Evolutionary conservation across 1,284 basidiomycete genomes (phyloP), one percentile per base, ranked within the genome.

Genomic region (Xerocomus minutiporus): DNA sequence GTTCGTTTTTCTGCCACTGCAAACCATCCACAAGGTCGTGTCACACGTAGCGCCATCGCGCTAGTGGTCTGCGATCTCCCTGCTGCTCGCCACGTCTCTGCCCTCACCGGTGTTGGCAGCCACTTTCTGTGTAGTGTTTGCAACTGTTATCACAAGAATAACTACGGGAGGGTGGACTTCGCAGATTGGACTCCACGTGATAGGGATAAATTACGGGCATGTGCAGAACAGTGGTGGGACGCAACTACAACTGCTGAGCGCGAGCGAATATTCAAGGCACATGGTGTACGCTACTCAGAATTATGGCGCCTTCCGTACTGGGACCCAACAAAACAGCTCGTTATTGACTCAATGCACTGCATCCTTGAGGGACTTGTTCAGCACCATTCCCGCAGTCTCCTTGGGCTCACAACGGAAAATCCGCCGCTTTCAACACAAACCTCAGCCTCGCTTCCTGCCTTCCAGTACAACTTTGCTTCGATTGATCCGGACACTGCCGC

Each of bases 331-430:
- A 0, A 6, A 0, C 59, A 62, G 17, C 53, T 61, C 2, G 45
- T 63, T 0, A 17, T 64, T 11, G 50, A 64, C 17, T 34, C 47
- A 0, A 64, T 64, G 56, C 57, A 65, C 5, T 61, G 54, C 17
- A 32, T 63, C 1, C 32, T 61, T 1, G 42, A 61, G 26, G 61
- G 60, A 4, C 12, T 61, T 3, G 52, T 53, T 2, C 5, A 44
- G 3, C 57, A 54, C 31, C 51, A 62, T 12, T 15, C 23, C 0
- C 17, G 29, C 5, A 54, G 9, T 2, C 47, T 60, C 1, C 43
- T 60, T 8, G 13, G 41, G 8, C n/a, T 60, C 25, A 50, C 50
- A 0, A 29, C 2, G 1, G 46, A 47, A n/a, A 46, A 41, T 11
- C 13, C n/a, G 3, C 29, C 28, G 23, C 49, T 6, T 29, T 29